Percentiles rank a stretch among this genome's conserved stretches.
Conservation (phyloP, 2,329 filamentous ascomycete genomes). For the Penicillium griseofulvum region DNA sequence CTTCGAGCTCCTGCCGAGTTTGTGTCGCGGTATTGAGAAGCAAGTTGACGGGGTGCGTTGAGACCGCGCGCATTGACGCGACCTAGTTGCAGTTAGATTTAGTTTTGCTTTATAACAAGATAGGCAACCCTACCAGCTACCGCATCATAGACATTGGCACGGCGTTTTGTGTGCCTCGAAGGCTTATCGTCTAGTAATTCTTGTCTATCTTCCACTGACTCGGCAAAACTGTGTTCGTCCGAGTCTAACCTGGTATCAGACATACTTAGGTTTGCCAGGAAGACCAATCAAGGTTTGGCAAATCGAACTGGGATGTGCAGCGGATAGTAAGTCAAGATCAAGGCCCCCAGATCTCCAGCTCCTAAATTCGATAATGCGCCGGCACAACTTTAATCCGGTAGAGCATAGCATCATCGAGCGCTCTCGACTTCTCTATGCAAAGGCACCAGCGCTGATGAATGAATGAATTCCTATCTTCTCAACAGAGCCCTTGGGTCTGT, state of each 20-base stretch:
- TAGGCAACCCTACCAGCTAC: slow-evolving; percentile 49
- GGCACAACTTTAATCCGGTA: slow-evolving; percentile 25
- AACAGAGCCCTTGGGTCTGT: slow-evolving; percentile 71
- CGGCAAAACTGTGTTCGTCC: not conserved
- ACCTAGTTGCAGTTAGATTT: slow-evolving; percentile 34
- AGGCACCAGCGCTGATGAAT: slow-evolving; percentile 40
- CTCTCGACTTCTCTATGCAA: not conserved
- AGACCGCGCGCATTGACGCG: slow-evolving; percentile 46
- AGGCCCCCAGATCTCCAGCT: not conserved
- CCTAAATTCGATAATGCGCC: slow-evolving; percentile 15
- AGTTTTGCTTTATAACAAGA: not conserved
- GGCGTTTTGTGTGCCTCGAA: slow-evolving; percentile 29
- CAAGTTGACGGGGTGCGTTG: slow-evolving; percentile 18
- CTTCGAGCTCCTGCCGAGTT: slow-evolving; percentile 37
- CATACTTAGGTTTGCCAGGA: slow-evolving; percentile 1
- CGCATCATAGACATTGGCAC: slow-evolving; percentile 57
- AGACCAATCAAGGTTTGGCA: slow-evolving; percentile 7
- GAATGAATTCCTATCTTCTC: slow-evolving; percentile 75
- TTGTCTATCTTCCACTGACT: not conserved
- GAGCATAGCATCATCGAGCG: slow-evolving; percentile 25
- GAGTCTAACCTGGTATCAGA: not conserved
- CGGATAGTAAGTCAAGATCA: not conserved
- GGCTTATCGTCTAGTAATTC: slow-evolving; percentile 10
- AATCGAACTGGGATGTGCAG: not conserved
- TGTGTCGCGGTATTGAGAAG: slow-evolving; percentile 35